Evolutionary conservation across 768 basidiomycete genomes (phyloP), one percentile per base, ranked within the genome.

Genomic region (Termitomyces sp.): DNA sequence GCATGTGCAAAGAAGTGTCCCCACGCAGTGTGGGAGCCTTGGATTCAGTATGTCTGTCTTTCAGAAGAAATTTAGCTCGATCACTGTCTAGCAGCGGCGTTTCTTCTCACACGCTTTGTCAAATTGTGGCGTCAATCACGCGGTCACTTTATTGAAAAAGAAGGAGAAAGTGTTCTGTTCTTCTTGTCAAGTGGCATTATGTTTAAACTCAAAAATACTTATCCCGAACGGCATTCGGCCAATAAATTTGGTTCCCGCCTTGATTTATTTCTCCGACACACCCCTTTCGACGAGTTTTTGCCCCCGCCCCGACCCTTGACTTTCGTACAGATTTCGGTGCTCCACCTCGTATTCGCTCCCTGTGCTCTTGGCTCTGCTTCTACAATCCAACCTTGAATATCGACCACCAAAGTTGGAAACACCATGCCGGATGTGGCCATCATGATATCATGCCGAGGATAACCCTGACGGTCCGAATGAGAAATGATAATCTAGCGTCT

Each of bases 111-210:
- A 59, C 58, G 32, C 52, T 7, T 39, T 59, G 58, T 59, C 58
- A 55, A 1, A 36, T 20, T 59, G 58, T 59, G 58, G 58, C 58
- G 58, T 59, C 32, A 18, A 47, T 58, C 57, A 59, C 49, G 31
- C 49, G 56, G 56, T 24, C 10, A 34, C 53, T 14, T 12, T 51
- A 24, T 2, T 9, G 3, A n/a, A n/a, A 41, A 41, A 18, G n/a
- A 41, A 27, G 41, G 49, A 55, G 53, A n/a, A n/a, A 55, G 10
- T 36, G 13, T 55, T 55, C 34, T 43, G 12, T 46, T 46, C 43
- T 22, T 55, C 37, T 27, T 50, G 26, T 49, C n/a, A 24, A 22
- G 8, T 1, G 18, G 2, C 7, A 9, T 41, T 49, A 20, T 36
- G 31, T 36, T 24, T 8, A 49, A 39, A 39, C 37, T n/a, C 18